Conservation (phyloP, 176 grass and related monocot genomes). For the Elymus sibiricus region DNA sequence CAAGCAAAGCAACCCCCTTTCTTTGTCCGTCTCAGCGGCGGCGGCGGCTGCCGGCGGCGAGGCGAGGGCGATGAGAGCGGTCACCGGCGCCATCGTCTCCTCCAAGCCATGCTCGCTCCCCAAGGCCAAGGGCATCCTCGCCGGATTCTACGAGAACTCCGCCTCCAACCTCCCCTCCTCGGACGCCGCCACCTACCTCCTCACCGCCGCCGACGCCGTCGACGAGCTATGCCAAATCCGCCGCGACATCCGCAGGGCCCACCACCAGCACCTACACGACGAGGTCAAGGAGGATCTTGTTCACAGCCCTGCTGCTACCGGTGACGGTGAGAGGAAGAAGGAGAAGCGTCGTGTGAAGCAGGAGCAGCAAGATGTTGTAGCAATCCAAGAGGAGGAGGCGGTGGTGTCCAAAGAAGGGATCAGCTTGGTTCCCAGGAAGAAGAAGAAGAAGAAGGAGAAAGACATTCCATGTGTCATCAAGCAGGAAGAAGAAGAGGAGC, state of each 20-base stretch:
- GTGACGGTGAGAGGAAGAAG: constrained; percentile 22
- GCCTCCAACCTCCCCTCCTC: constrained; percentile 1
- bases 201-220: not conserved
- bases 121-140: not conserved
- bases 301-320: too few species aligned
- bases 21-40: too few species aligned
- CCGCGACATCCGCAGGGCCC: not conserved
- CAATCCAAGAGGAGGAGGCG: too few species aligned
- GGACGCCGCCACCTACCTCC: constrained; percentile 21
- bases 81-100: constrained; percentile 34
- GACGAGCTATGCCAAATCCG: not conserved
- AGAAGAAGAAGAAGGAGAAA: not conserved
- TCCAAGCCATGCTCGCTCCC: not conserved
- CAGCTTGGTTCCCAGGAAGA: not conserved
- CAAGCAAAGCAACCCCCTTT: too few species aligned
- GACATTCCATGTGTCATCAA: not conserved
- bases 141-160: not conserved
- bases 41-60: not conserved
- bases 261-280: too few species aligned
- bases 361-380: not conserved
- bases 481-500: not conserved
- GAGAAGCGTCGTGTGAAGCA: not conserved
- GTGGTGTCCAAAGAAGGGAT: not conserved
- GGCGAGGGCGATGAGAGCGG: constrained; percentile 42
- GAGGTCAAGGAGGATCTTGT: too few species aligned